Conservation (phyloP, 2,329 filamentous ascomycete species). For the Neofusicoccum umdonicola region DNA sequence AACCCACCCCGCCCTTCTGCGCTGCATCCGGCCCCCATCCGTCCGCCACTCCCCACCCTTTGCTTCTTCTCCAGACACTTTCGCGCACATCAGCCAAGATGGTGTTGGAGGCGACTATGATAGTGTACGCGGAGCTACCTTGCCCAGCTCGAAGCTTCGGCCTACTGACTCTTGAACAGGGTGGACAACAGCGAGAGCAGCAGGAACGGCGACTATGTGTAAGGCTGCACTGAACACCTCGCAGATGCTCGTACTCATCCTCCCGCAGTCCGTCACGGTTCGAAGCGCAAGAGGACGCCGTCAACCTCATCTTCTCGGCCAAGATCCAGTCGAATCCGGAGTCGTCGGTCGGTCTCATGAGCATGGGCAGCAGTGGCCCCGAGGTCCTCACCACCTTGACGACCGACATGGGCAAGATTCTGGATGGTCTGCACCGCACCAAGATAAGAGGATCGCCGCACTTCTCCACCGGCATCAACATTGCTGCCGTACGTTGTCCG, state of each 20-base stretch:
- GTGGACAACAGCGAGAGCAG: constrained; percentile 99
- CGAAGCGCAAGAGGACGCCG: constrained; percentile 93
- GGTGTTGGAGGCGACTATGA: constrained; percentile 99
- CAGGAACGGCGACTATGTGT: constrained; percentile 88
- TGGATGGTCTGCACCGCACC: constrained; percentile 87
- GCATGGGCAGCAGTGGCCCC: constrained; percentile 96
- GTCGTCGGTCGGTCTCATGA: constrained; percentile 96
- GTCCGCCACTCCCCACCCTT: neutral
- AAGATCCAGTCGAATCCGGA: constrained; percentile 96
- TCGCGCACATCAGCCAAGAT: constrained; percentile 62
- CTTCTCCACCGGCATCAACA: constrained; percentile 90
- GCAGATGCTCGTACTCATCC: constrained; percentile 17
- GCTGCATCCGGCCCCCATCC: neutral
- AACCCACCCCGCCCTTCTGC: neutral
- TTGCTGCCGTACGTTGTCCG: constrained; percentile 71
- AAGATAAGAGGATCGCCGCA: constrained; percentile 90
- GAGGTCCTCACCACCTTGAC: constrained; percentile 96
- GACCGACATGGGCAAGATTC: constrained; percentile 91
- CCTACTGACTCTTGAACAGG: constrained; percentile 41
- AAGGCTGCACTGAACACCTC: constrained; percentile 22
- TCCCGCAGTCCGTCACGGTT: constrained; percentile 76
- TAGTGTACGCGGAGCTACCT: constrained; percentile 58
- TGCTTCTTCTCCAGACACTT: neutral
- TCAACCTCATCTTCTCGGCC: constrained; percentile 90
- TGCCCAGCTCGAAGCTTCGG: constrained; percentile 17